Percentiles rank a stretch among this genome's conserved stretches.
Evolutionary conservation across 352 stramenopile genomes (phyloP).

Genomic region (Phytopythium litorale): DNA sequence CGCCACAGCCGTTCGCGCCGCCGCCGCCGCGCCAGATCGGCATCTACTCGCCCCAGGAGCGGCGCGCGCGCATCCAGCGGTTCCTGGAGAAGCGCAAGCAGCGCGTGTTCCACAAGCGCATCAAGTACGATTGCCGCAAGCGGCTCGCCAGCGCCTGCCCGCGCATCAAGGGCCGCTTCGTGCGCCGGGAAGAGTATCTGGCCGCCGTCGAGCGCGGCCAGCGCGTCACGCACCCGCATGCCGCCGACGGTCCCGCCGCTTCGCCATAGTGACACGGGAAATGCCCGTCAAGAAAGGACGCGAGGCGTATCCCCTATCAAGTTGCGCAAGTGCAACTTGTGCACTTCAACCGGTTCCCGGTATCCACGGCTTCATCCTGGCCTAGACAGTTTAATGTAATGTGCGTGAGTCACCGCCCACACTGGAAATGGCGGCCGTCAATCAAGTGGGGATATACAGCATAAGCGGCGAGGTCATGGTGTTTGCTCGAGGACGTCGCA

Average conservation of each 20-base stretch:
- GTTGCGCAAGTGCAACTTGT: neutral
- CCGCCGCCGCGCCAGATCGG: constrained; percentile 43
- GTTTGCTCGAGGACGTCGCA: neutral
- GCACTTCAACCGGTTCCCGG: constrained; percentile 1
- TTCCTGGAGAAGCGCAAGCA: constrained; percentile 76
- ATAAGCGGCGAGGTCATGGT: neutral
- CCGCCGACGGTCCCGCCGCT: too few relatives aligned
- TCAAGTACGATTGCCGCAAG: constrained; percentile 76
- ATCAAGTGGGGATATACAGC: neutral
- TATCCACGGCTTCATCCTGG: neutral
- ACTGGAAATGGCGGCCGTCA: neutral
- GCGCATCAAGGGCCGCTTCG: constrained; percentile 70
- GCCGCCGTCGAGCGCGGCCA: constrained; percentile 11
- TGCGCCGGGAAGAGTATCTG: constrained; percentile 27
- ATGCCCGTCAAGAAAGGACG: neutral
- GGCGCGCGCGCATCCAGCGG: constrained; percentile 48
- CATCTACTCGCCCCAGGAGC: constrained; percentile 49
- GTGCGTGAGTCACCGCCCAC: too few relatives aligned
- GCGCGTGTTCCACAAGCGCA: constrained; percentile 63
- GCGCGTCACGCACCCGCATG: constrained; percentile 8
- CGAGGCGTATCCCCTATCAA: neutral
- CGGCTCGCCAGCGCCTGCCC: constrained; percentile 62
- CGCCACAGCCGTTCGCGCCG: neutral
- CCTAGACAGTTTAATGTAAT: neutral
- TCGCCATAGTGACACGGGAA: neutral